Conservation (phyloP, 1,284 basidiomycete species). For the Calocybe gambosa region DNA sequence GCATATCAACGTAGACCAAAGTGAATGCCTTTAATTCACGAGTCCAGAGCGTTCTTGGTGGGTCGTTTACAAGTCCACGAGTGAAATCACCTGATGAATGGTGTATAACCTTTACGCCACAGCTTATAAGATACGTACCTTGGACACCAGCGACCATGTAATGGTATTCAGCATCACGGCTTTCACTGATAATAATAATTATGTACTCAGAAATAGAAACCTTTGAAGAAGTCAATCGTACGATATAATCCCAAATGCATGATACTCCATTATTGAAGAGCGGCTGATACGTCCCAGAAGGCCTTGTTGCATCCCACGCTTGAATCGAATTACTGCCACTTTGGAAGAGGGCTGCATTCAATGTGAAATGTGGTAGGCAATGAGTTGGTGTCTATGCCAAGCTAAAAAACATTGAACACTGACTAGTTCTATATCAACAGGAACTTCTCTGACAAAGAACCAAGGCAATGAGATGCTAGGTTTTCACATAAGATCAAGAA, state of each 20-base stretch:
- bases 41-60: constrained; percentile 65
- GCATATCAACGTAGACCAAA: neutral
- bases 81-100: constrained; percentile 57
- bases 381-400: neutral
- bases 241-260: constrained; percentile 64
- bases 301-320: constrained; percentile 68
- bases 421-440: constrained; percentile 67
- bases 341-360: constrained; percentile 61
- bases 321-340: constrained; percentile 57
- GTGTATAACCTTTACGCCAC: neutral
- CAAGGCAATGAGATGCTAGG: constrained; percentile 62
- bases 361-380: constrained; percentile 5
- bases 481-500: neutral
- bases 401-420: constrained; percentile 20
- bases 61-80: constrained; percentile 58
- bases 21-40: constrained; percentile 60
- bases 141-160: constrained; percentile 76
- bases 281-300: constrained; percentile 57
- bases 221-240: constrained; percentile 22
- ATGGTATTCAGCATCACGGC: constrained; percentile 62
- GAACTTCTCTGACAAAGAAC: constrained; percentile 64
- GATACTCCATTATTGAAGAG: constrained; percentile 58
- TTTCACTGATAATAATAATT: constrained; percentile 54
- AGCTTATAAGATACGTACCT: constrained; percentile 29
- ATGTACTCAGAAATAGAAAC: neutral